These are phyloP conservation scores for Aspergillus cejpii DNA, from an alignment of 2,329 filamentous ascomycete species.

Conservation along the genomic window DNA sequence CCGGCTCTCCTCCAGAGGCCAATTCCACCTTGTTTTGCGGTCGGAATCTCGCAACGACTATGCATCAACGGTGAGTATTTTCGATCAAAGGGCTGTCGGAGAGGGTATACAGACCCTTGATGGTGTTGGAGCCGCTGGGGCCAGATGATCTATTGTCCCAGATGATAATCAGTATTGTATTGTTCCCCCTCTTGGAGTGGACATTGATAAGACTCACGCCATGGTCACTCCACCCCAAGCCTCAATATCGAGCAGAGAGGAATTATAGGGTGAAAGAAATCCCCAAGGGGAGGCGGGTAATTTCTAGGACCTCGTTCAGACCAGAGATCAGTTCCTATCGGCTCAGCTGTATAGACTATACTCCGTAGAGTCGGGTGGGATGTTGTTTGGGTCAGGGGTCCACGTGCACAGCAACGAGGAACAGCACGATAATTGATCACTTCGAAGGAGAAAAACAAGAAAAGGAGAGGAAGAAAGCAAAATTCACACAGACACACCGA, in stretches of 20 bases:
- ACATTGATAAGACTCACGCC: conserved; percentile 39
- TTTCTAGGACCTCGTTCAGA: conserved; percentile 10
- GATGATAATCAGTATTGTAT: conserved; percentile 13
- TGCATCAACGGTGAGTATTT: conserved; percentile 42
- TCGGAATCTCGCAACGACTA: conserved; percentile 93
- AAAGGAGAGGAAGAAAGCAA: conserved; percentile 1
- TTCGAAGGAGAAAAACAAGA: background rate
- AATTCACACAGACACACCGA: background rate
- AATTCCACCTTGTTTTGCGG: conserved; percentile 95
- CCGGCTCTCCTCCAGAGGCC: conserved; percentile 80
- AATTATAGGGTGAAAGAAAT: conserved; percentile 14
- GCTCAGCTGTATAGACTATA: conserved; percentile 6
- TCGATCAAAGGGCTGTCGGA: conserved; percentile 1
- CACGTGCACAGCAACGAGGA: conserved; percentile 19
- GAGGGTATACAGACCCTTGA: conserved; percentile 44
- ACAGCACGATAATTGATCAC: conserved; percentile 5
- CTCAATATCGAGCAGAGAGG: conserved; percentile 1
- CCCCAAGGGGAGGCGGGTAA: conserved; percentile 22
- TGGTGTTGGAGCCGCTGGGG: conserved; percentile 42
- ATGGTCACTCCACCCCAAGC: conserved; percentile 32
- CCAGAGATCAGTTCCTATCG: conserved; percentile 2
- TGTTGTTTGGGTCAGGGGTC: conserved; percentile 26
- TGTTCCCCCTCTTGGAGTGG: conserved; percentile 8
- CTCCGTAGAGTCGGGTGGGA: conserved; percentile 10
- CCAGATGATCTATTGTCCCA: conserved; percentile 26